These are phyloP conservation scores for Globisporangium uncinulatum DNA, from an alignment of 352 stramenopile species.

Conservation along the genomic window DNA sequence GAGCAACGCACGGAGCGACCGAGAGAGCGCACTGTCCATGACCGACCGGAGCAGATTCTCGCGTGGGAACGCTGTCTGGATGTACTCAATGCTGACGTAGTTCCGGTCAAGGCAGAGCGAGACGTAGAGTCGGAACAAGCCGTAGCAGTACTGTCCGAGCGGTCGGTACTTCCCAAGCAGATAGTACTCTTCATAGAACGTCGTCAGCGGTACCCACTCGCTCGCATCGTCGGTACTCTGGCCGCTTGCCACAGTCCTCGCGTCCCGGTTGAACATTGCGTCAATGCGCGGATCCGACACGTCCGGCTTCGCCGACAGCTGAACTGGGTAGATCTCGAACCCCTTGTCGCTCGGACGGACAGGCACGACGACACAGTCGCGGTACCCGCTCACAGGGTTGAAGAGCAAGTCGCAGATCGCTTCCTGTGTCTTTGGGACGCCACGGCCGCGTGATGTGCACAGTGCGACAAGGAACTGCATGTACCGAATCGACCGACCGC, in stretches of 20 bases:
- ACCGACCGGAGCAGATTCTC: conserved; percentile 41
- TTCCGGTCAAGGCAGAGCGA: conserved; percentile 68
- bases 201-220: conserved; percentile 37
- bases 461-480: conserved; percentile 71
- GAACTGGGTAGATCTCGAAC: conserved; percentile 48
- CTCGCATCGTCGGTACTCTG: conserved; percentile 10
- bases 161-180: conserved; percentile 31
- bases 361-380: conserved; percentile 49
- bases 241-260: neutral
- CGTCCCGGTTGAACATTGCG: conserved; percentile 27
- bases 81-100: conserved; percentile 70
- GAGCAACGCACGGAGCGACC: conserved; percentile 56
- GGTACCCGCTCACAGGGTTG: conserved; percentile 45
- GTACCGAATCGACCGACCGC: conserved; percentile 64
- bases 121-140: conserved; percentile 62
- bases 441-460: conserved; percentile 51
- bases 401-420: conserved; percentile 69
- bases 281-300: conserved; percentile 26
- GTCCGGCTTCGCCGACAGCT: conserved; percentile 9
- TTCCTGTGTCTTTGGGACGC: conserved; percentile 67
- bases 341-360: conserved; percentile 32
- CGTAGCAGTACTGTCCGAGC: conserved; percentile 66
- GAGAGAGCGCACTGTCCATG: conserved; percentile 37
- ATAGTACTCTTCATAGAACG: conserved; percentile 68
- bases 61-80: conserved; percentile 56